Evolutionary conservation across 2,329 filamentous ascomycete species (phyloP), one percentile per base, ranked within the genome.

Genomic region (Colletotrichum navitas): DNA sequence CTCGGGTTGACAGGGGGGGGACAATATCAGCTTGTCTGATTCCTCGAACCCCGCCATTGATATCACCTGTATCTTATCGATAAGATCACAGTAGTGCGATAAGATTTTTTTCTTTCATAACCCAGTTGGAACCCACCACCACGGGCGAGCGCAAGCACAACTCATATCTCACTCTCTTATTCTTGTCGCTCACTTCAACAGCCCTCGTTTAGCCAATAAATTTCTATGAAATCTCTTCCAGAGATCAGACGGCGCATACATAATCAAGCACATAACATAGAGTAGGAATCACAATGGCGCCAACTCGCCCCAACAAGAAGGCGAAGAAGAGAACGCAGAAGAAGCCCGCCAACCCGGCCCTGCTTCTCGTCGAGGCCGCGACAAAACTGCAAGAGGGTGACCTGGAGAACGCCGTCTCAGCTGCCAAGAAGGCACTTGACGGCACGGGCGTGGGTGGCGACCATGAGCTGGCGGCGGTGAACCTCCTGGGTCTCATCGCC

Each of bases 401-500:
- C 66, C 68, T 84, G 64, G 81, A 84, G 49, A 80, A 80, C 60
- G 83, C 83, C 65, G 78, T 81, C 59, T 58, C 75, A 7, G 78
- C 84, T 18, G 86, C 85, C 5, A 76, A 80, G 41, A 76, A 80
- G 34, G 86, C 85, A 2, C 82, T 86, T 45, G 80, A 83, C 45
- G 76, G 78, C 12, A 84, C 84, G 3, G 84, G 84, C 4, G 74
- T 79, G 18, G 83, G 81, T 49, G 85, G 86, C 74, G 85, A 86
- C 63, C 82, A 83, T 74, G 87, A 88, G 56, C 85, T 94, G 21
- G 86, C 91, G 14, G 92, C 93, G 1, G 83, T 95, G 61, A 93
- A 92, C 75, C 84, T 97, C 43, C 87, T 96, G 29, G 95, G 93
- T 66, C 93, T 97, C 77, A 94, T 97, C 77, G 87, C 90, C 76